These are phyloP conservation scores for Colletotrichum endophyticum DNA, from an alignment of 2,329 filamentous ascomycete species.

Conservation along the genomic window DNA sequence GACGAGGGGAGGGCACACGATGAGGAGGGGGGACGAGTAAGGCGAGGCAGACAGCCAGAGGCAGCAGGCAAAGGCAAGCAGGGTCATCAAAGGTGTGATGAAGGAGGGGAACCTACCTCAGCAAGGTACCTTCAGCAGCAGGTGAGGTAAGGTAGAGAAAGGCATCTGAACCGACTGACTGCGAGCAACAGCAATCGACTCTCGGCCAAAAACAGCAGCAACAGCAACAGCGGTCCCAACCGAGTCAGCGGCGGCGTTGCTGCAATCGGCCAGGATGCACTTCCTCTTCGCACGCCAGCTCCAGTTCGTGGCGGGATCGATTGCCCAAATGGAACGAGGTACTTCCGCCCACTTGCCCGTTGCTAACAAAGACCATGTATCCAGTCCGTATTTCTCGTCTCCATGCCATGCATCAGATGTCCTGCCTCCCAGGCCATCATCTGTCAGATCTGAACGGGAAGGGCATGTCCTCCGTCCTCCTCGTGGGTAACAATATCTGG, in stretches of 20 bases:
- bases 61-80: background rate
- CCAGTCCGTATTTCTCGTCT: background rate
- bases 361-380: background rate
- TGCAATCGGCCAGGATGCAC: slow-evolving; percentile 10
- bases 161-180: background rate
- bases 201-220: background rate
- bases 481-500: slow-evolving; percentile 13
- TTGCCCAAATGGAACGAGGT: background rate
- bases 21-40: background rate
- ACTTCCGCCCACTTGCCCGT: background rate
- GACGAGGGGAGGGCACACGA: background rate
- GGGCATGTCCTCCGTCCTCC: slow-evolving; percentile 8
- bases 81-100: background rate
- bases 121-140: background rate
- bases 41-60: background rate
- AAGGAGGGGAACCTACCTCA: background rate
- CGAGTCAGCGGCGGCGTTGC: slow-evolving; percentile 14
- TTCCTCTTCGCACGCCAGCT: background rate
- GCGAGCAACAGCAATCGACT: background rate
- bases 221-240: background rate
- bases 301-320: background rate
- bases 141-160: background rate
- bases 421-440: background rate
- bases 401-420: background rate
- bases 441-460: slow-evolving; percentile 15